A percentile compares a stretch with the other conserved stretches of the same genome.
These are phyloP conservation scores for Aphanomyces cochlioides DNA, from an alignment of 352 stramenopile species.

Conservation along the genomic window DNA sequence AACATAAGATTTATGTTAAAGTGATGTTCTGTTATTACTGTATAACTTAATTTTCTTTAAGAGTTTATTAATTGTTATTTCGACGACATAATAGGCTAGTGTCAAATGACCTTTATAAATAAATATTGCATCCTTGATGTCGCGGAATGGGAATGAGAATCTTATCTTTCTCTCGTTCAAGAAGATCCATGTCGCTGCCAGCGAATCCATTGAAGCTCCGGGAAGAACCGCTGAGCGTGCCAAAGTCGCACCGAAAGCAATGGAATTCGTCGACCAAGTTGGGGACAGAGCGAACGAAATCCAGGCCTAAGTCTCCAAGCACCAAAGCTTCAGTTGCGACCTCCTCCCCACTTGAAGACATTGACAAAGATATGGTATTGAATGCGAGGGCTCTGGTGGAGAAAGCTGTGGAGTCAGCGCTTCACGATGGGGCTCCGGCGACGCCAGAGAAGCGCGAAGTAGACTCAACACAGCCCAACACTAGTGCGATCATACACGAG, in stretches of 20 bases:
- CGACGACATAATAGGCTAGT: too few species aligned
- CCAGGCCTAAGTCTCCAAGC: not conserved
- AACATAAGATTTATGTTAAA: too few species aligned
- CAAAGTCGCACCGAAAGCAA: not conserved
- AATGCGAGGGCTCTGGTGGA: slow-evolving; percentile 1
- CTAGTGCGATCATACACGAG: too few species aligned
- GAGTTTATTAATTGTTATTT: too few species aligned
- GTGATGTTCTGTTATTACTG: too few species aligned
- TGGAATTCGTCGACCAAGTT: not conserved
- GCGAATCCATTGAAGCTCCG: not conserved
- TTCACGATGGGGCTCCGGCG: not conserved
- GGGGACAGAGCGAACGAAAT: not conserved
- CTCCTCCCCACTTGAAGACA: too few species aligned
- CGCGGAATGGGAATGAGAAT: too few species aligned
- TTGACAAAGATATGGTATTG: too few species aligned
- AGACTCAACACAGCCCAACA: not conserved
- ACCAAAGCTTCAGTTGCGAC: not conserved
- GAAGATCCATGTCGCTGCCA: not conserved
- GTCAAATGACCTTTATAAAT: too few species aligned
- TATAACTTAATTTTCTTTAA: too few species aligned
- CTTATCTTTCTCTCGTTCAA: not conserved
- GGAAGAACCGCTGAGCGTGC: not conserved
- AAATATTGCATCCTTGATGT: too few species aligned
- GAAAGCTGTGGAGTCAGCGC: slow-evolving; percentile 1
- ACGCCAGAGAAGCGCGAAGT: not conserved